Evolutionary conservation across 106 monocot species (phyloP).

Genomic region (Xerophyta viscosa): DNA sequence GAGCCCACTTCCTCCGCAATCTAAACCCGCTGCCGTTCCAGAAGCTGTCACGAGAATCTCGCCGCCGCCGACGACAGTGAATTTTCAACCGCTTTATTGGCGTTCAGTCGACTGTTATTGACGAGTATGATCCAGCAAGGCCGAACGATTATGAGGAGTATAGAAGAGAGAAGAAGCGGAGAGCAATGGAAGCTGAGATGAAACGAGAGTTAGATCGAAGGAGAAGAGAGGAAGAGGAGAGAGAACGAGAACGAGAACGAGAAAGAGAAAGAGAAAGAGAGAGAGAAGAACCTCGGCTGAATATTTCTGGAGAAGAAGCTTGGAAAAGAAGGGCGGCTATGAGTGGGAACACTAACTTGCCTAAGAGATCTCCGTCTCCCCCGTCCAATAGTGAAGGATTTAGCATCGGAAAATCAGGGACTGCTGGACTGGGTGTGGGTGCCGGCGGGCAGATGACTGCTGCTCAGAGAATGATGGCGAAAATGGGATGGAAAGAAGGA

Average conservation of each 20-base stretch:
- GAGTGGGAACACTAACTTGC: conserved; percentile 50
- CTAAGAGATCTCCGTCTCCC: conserved; percentile 62
- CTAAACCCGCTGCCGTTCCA: conserved; percentile 13
- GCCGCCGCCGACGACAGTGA: no score
- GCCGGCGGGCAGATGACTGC: conserved; percentile 99
- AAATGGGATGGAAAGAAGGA: conserved; percentile 99
- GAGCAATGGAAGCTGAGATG: conserved; percentile 66
- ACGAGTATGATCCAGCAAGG: conserved; percentile 92
- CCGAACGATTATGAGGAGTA: conserved; percentile 98
- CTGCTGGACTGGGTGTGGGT: conserved; percentile 77
- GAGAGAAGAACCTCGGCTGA: conserved; percentile 52
- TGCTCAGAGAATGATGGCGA: conserved; percentile 99
- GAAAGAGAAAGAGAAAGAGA: conserved; percentile 61
- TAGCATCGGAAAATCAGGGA: conserved; percentile 66
- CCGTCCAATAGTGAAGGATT: conserved; percentile 68
- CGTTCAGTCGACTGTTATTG: conserved; percentile 60
- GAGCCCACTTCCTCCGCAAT: conserved; percentile 18
- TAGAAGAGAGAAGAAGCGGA: conserved; percentile 66
- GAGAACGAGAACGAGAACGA: conserved; percentile 72
- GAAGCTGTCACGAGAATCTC: conserved; percentile 27
- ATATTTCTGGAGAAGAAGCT: conserved; percentile 94
- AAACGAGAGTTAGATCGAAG: conserved; percentile 76
- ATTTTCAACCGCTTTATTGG: conserved; percentile 74
- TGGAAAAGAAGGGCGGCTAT: conserved; percentile 88
- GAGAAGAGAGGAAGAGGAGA: conserved; percentile 82